These are phyloP conservation scores for Carallia pectinifolia DNA, from an alignment of 345 rosid genomes.

Conservation along the genomic window DNA sequence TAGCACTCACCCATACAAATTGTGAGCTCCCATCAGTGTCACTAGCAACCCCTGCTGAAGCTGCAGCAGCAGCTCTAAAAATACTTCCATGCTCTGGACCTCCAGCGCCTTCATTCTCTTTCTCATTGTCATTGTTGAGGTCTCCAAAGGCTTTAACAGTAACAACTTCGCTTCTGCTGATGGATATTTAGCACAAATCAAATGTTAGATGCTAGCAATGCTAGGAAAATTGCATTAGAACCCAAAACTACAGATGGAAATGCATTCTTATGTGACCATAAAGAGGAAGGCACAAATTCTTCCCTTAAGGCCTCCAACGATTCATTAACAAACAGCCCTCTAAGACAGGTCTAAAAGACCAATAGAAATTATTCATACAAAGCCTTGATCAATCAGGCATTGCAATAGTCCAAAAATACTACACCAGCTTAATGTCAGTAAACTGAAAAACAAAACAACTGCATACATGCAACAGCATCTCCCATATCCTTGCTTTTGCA, in stretches of 20 bases:
- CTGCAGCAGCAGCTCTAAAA: constrained; percentile 36
- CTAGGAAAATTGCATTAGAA: neutral
- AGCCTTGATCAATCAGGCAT: no score
- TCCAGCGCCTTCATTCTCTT: constrained; percentile 28
- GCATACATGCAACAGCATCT: neutral
- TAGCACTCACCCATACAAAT: constrained; percentile 47
- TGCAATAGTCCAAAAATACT: no score
- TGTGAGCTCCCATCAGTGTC: constrained; percentile 55
- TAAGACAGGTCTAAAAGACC: no score
- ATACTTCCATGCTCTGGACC: constrained; percentile 37
- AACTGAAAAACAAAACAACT: no score
- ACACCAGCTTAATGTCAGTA: no score
- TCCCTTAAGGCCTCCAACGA: no score
- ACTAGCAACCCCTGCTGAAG: constrained; percentile 42
- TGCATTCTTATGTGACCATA: no score
- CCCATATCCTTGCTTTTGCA: neutral
- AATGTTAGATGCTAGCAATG: constrained; percentile 1
- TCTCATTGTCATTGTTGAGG: constrained; percentile 28
- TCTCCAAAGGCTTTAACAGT: constrained; percentile 25
- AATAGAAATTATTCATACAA: no score
- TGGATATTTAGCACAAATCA: constrained; percentile 9
- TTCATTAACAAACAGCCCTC: no score
- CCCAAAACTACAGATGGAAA: no score
- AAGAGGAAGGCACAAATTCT: no score
- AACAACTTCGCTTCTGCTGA: constrained; percentile 44